Conservation (phyloP, 805 yeast species). For the Suhomyces kilbournensis region DNA sequence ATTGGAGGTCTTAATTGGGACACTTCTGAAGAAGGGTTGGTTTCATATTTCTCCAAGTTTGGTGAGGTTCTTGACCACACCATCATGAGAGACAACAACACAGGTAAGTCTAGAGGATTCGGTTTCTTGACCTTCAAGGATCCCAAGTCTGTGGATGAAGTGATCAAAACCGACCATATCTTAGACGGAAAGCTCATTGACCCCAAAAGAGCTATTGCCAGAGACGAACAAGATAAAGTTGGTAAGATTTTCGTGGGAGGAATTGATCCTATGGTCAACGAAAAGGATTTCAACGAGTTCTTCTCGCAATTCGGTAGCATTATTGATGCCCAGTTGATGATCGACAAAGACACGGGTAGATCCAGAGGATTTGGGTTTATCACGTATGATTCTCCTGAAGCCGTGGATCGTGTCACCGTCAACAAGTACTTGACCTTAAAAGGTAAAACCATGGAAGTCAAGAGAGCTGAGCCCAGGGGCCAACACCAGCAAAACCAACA, state of each 20-base stretch:
- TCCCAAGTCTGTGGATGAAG: slow-evolving; percentile 81
- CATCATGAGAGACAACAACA: slow-evolving; percentile 84
- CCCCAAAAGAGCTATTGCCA: slow-evolving; percentile 96
- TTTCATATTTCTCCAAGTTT: slow-evolving; percentile 77
- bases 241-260: slow-evolving; percentile 98
- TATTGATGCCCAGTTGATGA: slow-evolving; percentile 94
- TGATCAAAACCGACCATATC: slow-evolving; percentile 79
- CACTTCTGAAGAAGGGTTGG: slow-evolving; percentile 84
- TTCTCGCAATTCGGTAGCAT: slow-evolving; percentile 87
- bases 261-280: slow-evolving; percentile 89
- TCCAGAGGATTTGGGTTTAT: slow-evolving; percentile 97
- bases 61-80: slow-evolving; percentile 88
- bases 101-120: slow-evolving; percentile 92
- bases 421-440: slow-evolving; percentile 79
- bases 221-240: slow-evolving; percentile 94
- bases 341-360: slow-evolving; percentile 94
- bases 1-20: slow-evolving; percentile 98
- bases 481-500: slow-evolving; percentile 47
- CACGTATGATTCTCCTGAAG: slow-evolving; percentile 91
- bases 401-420: slow-evolving; percentile 84
- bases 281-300: slow-evolving; percentile 81
- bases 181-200: slow-evolving; percentile 95
- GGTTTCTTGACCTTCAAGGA: slow-evolving; percentile 87
- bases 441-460: slow-evolving; percentile 82
- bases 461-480: slow-evolving; percentile 80